These are phyloP conservation scores for Xylariaceae sp. DNA, from an alignment of 2,329 filamentous ascomycete species.

Conservation along the genomic window DNA sequence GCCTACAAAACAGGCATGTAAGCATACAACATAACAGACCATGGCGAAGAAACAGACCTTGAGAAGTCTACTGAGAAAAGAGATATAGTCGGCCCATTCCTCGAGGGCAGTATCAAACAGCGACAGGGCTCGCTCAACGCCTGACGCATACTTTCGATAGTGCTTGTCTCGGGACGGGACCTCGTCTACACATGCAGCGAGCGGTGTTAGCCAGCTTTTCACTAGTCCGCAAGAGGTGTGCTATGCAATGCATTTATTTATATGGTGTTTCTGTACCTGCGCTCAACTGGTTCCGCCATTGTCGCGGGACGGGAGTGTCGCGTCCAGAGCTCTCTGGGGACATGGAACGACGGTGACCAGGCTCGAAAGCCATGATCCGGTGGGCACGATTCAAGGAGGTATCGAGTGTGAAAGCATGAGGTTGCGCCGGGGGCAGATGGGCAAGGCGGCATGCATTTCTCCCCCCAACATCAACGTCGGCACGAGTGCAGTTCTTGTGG, in stretches of 20 bases:
- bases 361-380: constrained; percentile 61
- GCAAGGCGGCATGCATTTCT: constrained; percentile 29
- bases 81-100: constrained; percentile 99
- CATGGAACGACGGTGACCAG: constrained; percentile 54
- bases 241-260: constrained; percentile 7
- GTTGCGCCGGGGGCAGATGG: constrained; percentile 18
- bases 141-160: constrained; percentile 85
- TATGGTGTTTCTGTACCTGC: constrained; percentile 58
- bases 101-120: constrained; percentile 91
- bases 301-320: constrained; percentile 70
- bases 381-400: constrained; percentile 27
- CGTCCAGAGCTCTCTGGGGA: constrained; percentile 85
- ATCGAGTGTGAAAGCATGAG: constrained; percentile 25
- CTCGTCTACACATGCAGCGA: constrained; percentile 46
- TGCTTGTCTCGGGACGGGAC: constrained; percentile 59
- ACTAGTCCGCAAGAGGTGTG: neutral
- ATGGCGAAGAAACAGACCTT: constrained; percentile 58
- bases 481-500: constrained; percentile 2
- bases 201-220: neutral
- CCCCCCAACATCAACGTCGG: constrained; percentile 22
- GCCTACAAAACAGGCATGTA: constrained; percentile 54
- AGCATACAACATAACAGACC: constrained; percentile 17
- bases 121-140: constrained; percentile 80
- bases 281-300: constrained; percentile 74
- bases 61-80: constrained; percentile 84